These are phyloP conservation scores for Penicillium sp. DNA, from an alignment of 2,329 filamentous ascomycete genomes.

Conservation along the genomic window DNA sequence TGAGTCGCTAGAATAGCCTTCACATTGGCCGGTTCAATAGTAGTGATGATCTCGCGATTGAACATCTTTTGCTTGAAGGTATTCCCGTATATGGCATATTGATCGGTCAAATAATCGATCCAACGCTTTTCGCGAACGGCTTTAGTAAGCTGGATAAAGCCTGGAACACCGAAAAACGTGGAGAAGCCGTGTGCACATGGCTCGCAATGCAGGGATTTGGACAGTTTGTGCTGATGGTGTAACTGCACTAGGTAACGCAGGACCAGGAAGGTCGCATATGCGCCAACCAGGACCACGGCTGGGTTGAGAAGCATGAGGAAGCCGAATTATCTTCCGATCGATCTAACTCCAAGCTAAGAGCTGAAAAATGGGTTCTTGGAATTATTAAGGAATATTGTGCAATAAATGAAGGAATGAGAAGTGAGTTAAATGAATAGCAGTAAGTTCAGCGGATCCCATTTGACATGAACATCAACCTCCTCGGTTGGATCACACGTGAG, in stretches of 20 bases:
- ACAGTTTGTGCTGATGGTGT: constrained; percentile 23
- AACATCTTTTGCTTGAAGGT: constrained; percentile 28
- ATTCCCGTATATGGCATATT: constrained; percentile 25
- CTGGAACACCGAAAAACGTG: constrained; percentile 25
- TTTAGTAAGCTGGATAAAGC: constrained; percentile 24
- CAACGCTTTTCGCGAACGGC: constrained; percentile 30
- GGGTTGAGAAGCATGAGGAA: constrained; percentile 25
- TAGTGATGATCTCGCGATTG: constrained; percentile 23
- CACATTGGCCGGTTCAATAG: constrained; percentile 60
- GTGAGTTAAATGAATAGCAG: background rate
- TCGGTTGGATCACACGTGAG: constrained; percentile 16
- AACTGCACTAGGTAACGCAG: constrained; percentile 23
- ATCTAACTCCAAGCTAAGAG: background rate
- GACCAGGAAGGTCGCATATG: constrained; percentile 21
- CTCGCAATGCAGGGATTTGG: constrained; percentile 29
- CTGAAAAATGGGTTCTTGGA: background rate
- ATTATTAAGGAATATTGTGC: background rate
- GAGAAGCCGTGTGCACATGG: constrained; percentile 13
- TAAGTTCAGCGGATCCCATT: constrained; percentile 2
- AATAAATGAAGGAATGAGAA: background rate
- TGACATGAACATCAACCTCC: constrained; percentile 2
- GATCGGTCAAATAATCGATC: constrained; percentile 29
- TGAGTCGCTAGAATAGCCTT: constrained; percentile 82
- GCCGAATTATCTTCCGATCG: background rate
- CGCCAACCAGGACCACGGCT: constrained; percentile 17